A percentile compares a stretch with the other conserved stretches of the same genome.
Evolutionary conservation across 2,329 filamentous ascomycete species (phyloP).

Genomic region (Aspergillus sp.): DNA sequence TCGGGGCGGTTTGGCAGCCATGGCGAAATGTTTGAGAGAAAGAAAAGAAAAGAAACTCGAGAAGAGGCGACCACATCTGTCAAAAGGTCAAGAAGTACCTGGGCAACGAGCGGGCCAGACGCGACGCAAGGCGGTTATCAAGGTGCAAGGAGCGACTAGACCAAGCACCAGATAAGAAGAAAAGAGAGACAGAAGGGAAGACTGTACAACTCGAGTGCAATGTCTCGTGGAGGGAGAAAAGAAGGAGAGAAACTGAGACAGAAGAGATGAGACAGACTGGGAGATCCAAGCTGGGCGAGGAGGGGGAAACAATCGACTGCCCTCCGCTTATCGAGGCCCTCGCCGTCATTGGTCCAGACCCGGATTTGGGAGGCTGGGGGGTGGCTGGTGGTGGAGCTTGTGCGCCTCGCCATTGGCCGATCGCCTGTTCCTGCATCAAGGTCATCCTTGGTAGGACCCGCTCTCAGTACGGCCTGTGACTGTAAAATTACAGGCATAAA

Average conservation of each 20-base stretch:
- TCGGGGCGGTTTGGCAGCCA: conserved; percentile 8
- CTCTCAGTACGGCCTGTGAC: background rate
- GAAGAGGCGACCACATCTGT: conserved; percentile 7
- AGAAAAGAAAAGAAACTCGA: background rate
- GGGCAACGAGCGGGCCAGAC: conserved; percentile 1
- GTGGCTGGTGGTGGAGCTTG: conserved; percentile 12
- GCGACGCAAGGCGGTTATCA: background rate
- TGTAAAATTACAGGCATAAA: conserved; percentile 3
- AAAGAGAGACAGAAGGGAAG: background rate
- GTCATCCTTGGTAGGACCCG: background rate
- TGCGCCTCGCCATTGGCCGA: conserved; percentile 40
- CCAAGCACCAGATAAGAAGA: background rate
- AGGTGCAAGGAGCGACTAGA: conserved; percentile 4
- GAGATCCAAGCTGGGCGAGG: background rate
- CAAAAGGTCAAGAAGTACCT: background rate
- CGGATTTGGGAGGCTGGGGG: conserved; percentile 16
- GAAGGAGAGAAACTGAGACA: background rate
- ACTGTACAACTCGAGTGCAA: background rate
- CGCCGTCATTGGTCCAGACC: conserved; percentile 4
- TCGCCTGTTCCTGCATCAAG: conserved; percentile 11
- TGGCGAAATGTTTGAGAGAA: background rate
- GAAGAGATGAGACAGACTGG: background rate
- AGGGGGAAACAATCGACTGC: conserved; percentile 11
- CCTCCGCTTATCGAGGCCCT: conserved; percentile 3
- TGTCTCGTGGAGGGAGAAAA: conserved; percentile 7